These are phyloP conservation scores for Puccinia horiana DNA, from an alignment of 1,284 basidiomycete genomes.

Conservation along the genomic window DNA sequence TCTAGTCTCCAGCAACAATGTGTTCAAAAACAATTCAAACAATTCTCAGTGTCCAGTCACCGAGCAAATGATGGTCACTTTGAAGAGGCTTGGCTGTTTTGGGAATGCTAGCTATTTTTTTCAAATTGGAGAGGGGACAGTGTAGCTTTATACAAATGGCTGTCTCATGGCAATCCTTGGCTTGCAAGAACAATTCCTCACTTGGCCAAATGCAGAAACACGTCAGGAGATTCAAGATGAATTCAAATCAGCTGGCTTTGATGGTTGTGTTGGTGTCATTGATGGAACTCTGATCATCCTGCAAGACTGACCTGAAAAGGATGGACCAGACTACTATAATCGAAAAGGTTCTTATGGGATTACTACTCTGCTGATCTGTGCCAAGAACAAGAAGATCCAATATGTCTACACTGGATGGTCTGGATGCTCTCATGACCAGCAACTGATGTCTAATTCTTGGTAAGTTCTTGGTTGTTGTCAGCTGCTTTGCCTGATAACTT, in stretches of 20 bases:
- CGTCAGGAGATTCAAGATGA: neutral
- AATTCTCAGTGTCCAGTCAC: neutral
- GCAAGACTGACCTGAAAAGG: neutral
- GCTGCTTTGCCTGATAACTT: too few relatives aligned
- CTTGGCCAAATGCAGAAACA: neutral
- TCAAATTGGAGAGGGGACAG: conserved; percentile 2
- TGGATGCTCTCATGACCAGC: neutral
- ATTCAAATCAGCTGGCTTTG: neutral
- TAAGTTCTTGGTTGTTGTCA: too few relatives aligned
- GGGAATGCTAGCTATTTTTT: conserved; percentile 8
- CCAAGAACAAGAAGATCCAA: neutral
- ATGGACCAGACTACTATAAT: neutral
- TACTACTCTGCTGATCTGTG: neutral
- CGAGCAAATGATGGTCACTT: neutral
- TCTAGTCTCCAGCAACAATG: neutral
- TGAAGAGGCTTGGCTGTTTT: conserved; percentile 10
- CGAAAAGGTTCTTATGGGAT: neutral
- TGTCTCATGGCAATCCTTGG: neutral
- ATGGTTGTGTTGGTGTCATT: neutral
- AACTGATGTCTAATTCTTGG: neutral
- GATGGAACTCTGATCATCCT: neutral
- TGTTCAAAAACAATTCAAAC: neutral
- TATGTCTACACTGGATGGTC: neutral
- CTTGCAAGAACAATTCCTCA: neutral
- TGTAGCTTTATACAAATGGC: neutral